Conservation (phyloP, 805 yeast genomes). For the Middelhovenomyces tepae region DNA sequence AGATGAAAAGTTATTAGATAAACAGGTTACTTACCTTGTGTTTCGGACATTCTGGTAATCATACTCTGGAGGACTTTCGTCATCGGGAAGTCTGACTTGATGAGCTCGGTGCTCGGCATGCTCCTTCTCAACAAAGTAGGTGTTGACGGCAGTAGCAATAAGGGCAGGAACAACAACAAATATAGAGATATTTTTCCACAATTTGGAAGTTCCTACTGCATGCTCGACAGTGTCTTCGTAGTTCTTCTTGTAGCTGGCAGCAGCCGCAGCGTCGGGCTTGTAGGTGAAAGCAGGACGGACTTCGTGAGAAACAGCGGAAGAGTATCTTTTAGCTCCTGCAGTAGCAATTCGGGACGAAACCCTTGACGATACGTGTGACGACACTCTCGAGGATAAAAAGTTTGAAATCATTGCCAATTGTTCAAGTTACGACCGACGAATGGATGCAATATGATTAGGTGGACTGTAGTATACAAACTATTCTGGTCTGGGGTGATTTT, state of each 20-base stretch:
- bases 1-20: background rate
- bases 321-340: no score
- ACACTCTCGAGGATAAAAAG: no score
- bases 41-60: slow-evolving; percentile 85
- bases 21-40: slow-evolving; percentile 6
- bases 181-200: slow-evolving; percentile 81
- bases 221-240: slow-evolving; percentile 65
- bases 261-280: slow-evolving; percentile 48
- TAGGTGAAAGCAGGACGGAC: slow-evolving; percentile 5
- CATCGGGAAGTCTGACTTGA: slow-evolving; percentile 55
- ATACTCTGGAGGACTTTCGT: slow-evolving; percentile 87
- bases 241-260: slow-evolving; percentile 56
- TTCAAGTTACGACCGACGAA: no score
- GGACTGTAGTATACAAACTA: no score
- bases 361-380: no score
- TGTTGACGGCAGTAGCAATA: slow-evolving; percentile 66
- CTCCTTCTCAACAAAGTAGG: slow-evolving; percentile 70
- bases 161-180: slow-evolving; percentile 80
- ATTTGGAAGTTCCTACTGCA: slow-evolving; percentile 61
- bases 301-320: no score
- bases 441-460: no score
- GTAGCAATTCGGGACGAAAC: no score
- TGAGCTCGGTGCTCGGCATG: slow-evolving; percentile 79
- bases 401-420: no score
- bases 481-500: no score